These are phyloP conservation scores for Porphyrellus cyaneotinctus DNA, from an alignment of 768 basidiomycete genomes.

Conservation along the genomic window DNA sequence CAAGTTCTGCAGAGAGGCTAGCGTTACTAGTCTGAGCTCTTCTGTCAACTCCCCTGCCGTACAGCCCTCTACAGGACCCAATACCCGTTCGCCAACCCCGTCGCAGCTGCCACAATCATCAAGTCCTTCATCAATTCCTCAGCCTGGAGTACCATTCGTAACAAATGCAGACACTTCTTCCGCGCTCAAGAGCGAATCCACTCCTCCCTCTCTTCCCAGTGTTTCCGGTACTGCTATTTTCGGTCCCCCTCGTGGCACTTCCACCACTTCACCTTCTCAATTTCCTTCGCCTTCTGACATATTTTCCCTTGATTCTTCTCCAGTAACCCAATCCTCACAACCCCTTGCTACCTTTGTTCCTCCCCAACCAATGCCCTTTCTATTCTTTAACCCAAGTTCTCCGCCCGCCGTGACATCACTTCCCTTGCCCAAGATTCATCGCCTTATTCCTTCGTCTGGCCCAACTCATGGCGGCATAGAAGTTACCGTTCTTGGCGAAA, in stretches of 20 bases:
- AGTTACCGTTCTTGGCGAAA: conserved; percentile 88
- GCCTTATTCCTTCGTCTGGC: conserved; percentile 78
- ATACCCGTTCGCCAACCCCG: conserved; percentile 31
- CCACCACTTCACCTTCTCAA: conserved; percentile 13
- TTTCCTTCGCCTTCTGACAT: conserved; percentile 19
- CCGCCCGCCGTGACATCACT: conserved; percentile 44
- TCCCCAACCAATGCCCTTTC: conserved; percentile 49
- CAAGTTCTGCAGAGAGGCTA: conserved; percentile 55
- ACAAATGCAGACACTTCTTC: conserved; percentile 5
- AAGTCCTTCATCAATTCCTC: conserved; percentile 13
- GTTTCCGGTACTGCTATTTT: conserved; percentile 12
- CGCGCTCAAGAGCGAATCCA: conserved; percentile 8
- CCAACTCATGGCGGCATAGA: conserved; percentile 92
- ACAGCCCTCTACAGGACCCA: conserved; percentile 31
- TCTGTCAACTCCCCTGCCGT: conserved; percentile 43
- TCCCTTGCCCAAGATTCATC: conserved; percentile 72
- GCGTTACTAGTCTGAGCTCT: conserved; percentile 48
- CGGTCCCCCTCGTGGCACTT: conserved; percentile 11
- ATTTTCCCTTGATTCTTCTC: conserved; percentile 14
- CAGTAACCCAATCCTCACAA: conserved; percentile 18
- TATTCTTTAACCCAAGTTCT: conserved; percentile 57
- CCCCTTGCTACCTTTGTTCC: conserved; percentile 19
- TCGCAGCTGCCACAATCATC: conserved; percentile 17
- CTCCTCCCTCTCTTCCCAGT: conserved; percentile 6
- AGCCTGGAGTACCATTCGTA: not conserved